A percentile compares a stretch with the other conserved stretches of the same genome.
Conservation (phyloP, 2,329 filamentous ascomycete species). For the Phaeoacremonium minimum region DNA sequence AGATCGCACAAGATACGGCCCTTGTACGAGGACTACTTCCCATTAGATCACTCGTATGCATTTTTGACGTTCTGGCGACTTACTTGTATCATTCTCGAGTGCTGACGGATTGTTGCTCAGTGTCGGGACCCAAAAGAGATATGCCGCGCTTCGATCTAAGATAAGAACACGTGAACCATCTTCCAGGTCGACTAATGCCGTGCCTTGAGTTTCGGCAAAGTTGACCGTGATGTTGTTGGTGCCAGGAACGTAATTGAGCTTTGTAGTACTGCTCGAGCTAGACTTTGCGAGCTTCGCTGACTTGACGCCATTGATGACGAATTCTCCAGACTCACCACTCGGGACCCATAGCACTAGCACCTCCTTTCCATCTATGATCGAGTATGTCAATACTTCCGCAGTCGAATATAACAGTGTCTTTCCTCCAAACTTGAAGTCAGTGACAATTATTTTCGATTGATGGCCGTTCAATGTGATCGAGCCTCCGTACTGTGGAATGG, state of each 20-base stretch:
- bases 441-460: constrained; percentile 57
- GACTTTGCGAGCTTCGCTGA: constrained; percentile 24
- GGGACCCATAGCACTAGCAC: constrained; percentile 50
- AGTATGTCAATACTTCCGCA: constrained; percentile 48
- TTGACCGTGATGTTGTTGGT: constrained; percentile 34
- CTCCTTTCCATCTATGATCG: constrained; percentile 39
- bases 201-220: constrained; percentile 44
- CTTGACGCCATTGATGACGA: constrained; percentile 37
- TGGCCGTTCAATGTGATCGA: constrained; percentile 53
- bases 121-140: constrained; percentile 51
- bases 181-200: constrained; percentile 38
- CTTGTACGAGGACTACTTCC: constrained; percentile 42
- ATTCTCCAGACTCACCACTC: constrained; percentile 49
- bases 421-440: constrained; percentile 51
- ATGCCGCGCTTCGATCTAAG: constrained; percentile 49
- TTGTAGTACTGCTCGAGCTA: constrained; percentile 32
- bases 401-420: constrained; percentile 50
- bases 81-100: constrained; percentile 38
- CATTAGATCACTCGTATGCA: too few relatives aligned
- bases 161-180: constrained; percentile 46
- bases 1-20: constrained; percentile 46
- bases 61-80: too few relatives aligned
- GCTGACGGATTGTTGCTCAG: constrained; percentile 41
- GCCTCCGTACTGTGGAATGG: constrained; percentile 45
- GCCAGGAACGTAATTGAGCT: constrained; percentile 34